Evolutionary conservation across 2,329 filamentous ascomycete species (phyloP).

Genomic region (Akanthomyces uredinophilus): DNA sequence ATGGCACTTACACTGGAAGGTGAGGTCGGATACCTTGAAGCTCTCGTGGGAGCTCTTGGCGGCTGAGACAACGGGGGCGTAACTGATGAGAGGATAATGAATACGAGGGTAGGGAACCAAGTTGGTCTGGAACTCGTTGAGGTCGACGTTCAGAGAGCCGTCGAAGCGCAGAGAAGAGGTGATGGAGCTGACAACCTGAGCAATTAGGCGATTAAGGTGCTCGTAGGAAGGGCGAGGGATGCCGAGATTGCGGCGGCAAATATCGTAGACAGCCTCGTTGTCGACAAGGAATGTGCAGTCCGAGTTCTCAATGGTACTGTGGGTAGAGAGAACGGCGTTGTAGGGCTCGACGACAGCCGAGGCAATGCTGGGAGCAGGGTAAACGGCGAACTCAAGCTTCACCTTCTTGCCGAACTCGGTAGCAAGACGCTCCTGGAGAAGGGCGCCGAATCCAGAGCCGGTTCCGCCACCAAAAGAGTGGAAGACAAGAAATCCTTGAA

Average conservation of each 20-base stretch:
- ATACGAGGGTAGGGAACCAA: slow-evolving; percentile 69
- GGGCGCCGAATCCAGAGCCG: slow-evolving; percentile 66
- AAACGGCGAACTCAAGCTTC: slow-evolving; percentile 70
- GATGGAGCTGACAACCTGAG: slow-evolving; percentile 70
- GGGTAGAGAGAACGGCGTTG: slow-evolving; percentile 67
- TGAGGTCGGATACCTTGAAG: slow-evolving; percentile 77
- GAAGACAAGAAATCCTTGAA: slow-evolving; percentile 70
- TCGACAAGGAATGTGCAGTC: slow-evolving; percentile 74
- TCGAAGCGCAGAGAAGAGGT: slow-evolving; percentile 69
- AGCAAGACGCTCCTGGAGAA: slow-evolving; percentile 67
- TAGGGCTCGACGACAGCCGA: slow-evolving; percentile 70
- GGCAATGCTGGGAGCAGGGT: slow-evolving; percentile 64
- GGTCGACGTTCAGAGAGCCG: slow-evolving; percentile 66
- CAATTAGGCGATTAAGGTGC: slow-evolving; percentile 68
- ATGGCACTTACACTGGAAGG: slow-evolving; percentile 60
- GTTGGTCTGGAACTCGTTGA: slow-evolving; percentile 77
- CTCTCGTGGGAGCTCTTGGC: slow-evolving; percentile 79
- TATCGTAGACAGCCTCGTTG: slow-evolving; percentile 71
- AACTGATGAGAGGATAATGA: slow-evolving; percentile 69
- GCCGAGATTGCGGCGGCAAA: slow-evolving; percentile 67
- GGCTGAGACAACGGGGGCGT: slow-evolving; percentile 65
- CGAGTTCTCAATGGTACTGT: slow-evolving; percentile 73
- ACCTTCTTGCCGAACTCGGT: slow-evolving; percentile 72
- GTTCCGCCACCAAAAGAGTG: slow-evolving; percentile 71
- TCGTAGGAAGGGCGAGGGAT: slow-evolving; percentile 65